These are phyloP conservation scores for Fusarium drepaniforme DNA, from an alignment of 2,329 filamentous ascomycete genomes.

Conservation along the genomic window DNA sequence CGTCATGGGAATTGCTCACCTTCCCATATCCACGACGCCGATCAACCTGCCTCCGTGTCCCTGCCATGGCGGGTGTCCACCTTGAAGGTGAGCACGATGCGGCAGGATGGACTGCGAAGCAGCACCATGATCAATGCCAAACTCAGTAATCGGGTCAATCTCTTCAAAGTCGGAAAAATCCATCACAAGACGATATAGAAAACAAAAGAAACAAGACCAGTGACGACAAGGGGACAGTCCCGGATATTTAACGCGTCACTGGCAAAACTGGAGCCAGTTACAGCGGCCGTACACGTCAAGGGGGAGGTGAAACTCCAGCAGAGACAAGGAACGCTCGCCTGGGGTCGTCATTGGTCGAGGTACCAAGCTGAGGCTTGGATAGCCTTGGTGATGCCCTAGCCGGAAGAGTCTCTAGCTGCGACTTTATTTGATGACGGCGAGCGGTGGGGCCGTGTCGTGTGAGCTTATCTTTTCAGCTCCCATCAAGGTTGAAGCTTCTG, in stretches of 20 bases:
- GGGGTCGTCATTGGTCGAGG: background rate
- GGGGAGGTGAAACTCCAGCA: background rate
- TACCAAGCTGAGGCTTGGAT: background rate
- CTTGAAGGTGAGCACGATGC: slow-evolving; percentile 7
- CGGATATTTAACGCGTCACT: slow-evolving; percentile 25
- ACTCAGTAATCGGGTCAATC: slow-evolving; percentile 39
- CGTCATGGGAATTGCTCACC: slow-evolving; percentile 32
- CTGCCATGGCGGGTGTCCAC: slow-evolving; percentile 46
- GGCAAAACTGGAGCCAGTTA: slow-evolving; percentile 31
- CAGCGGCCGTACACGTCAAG: background rate
- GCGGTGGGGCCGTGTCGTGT: background rate
- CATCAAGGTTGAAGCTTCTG: background rate
- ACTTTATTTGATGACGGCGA: background rate
- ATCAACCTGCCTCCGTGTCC: slow-evolving; percentile 46
- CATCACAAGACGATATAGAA: slow-evolving; percentile 17
- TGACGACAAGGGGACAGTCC: slow-evolving; percentile 19
- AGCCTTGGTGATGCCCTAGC: background rate
- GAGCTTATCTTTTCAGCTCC: background rate
- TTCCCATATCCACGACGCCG: slow-evolving; percentile 55
- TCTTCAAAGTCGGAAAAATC: slow-evolving; percentile 43
- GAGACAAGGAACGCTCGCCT: background rate
- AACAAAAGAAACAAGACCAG: background rate
- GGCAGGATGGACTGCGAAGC: slow-evolving; percentile 6
- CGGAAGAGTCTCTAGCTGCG: background rate
- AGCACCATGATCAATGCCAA: slow-evolving; percentile 29